phyloP scores from a whole-genome alignment of 1,284 basidiomycete species.

The Malassezia globosa region DNA sequence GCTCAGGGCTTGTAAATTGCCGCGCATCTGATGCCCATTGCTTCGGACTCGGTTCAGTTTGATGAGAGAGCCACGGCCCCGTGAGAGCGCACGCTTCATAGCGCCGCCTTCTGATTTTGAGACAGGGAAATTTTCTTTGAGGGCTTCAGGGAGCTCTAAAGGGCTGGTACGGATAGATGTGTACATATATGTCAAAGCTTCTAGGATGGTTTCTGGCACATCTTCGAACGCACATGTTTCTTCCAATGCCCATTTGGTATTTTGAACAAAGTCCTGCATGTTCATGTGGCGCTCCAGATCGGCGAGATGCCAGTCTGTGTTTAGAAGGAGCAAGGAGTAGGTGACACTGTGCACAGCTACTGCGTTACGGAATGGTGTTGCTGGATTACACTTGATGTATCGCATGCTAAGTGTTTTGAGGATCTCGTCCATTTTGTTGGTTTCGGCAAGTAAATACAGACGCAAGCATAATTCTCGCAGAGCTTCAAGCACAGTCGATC shows the following conservation, averaged over 20 bases:
- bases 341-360: conserved; percentile 84
- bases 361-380: conserved; percentile 63
- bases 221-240: neutral
- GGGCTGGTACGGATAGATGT: neutral
- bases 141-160: neutral
- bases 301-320: conserved; percentile 93
- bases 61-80: too few relatives aligned
- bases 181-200: neutral
- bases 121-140: too few relatives aligned
- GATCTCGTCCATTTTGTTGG: conserved; percentile 94
- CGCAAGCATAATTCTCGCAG: conserved; percentile 82
- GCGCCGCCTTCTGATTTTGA: too few relatives aligned
- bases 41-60: too few relatives aligned
- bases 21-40: too few relatives aligned
- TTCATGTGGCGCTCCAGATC: conserved; percentile 83
- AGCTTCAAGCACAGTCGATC: conserved; percentile 70
- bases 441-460: conserved; percentile 85
- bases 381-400: conserved; percentile 82
- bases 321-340: conserved; percentile 83
- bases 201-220: neutral
- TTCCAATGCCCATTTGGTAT: conserved; percentile 69
- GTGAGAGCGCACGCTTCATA: too few relatives aligned
- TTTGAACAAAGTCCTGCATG: conserved; percentile 78
- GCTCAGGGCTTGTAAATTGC: too few relatives aligned
- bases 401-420: conserved; percentile 76